Base-by-base conservation (phyloP, 805 yeast genomes). In the Wickerhamomyces bovis region DNA sequence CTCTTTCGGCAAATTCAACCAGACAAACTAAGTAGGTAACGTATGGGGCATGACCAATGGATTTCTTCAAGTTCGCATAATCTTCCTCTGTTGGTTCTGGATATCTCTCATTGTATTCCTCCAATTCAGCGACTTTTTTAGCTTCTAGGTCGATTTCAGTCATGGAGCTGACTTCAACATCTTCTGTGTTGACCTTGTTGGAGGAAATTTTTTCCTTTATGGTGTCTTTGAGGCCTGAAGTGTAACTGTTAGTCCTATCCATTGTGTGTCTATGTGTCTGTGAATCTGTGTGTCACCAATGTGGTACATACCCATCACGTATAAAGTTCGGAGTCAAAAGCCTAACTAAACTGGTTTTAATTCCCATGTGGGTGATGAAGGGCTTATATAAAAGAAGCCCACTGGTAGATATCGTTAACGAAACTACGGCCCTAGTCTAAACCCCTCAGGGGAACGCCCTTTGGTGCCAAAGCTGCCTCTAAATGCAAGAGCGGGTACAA, bases 1-100 rank as follows among this genome's bases (percentile, higher is more conserved):
- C 85, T 54, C 95, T 77, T 66, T 86, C 95, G 42, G 90, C 78
- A 51, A 86, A 77, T 68, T 86, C 95, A 38, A 86, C 87, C 40
- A 85, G 45, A 51, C 77, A 79, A 48, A 81, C 73, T 45, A 79
- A 64, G 64, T 78, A 79, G 35, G 75, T 64, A 26, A 71, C 68
- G 46, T 66, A 66, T 13, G 80, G 76, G 43, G 80, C 75, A 26
- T 67, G 59, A 33, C 81, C 84, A 19, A 70, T 58, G 11, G 70
- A 55, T 48, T 67, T 64, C 47, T 70, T 64, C 41, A 65, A 63
- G 2, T 57, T 59, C 3, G 48, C 41, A 33, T 58, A 62, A 46
- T 71, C 73, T 48, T 75, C 77, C 2, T 66, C 76, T 23, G 85
- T 80, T 48, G 85, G 61, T 43, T 54, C 56, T 21, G 58, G 57